Evolutionary conservation across 495 filamentous ascomycete species (phyloP), one percentile per base, ranked within the genome.

Genomic region (Xylaria telfairii): DNA sequence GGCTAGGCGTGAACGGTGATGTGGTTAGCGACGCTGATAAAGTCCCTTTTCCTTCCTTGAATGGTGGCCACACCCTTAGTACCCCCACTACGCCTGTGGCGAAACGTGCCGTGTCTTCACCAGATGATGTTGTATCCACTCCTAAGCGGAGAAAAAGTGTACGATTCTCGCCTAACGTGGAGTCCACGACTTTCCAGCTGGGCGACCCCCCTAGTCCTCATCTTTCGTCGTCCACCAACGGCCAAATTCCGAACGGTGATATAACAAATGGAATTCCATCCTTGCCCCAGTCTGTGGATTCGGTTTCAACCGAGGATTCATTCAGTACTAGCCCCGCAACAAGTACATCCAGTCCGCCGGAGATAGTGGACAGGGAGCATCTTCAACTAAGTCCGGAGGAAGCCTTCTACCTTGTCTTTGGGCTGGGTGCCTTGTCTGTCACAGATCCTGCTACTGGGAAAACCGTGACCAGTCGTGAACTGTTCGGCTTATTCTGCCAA

Each of bases 331-430:
- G 60, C 7, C 3, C 67, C 28, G 26, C 28, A n/a, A 37, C 59
- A 17, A 71, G 5, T 49, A 62, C 72, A 3, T 53, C 69, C 12
- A 28, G 9, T 4, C 3, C 26, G 21, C 59, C 46, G 15, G 76
- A 81, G 39, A 82, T 97, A 49, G 73, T 85, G 57, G 90, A 98
- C 76, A 89, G 94, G 81, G 96, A 99, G 72, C 94, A 97, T 75
- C 90, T 97, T 39, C 96, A 99, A 76, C 84, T 98, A 24, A 92
- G 91, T 9, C 87, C 90, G 3, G 95, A 97, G 77, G 96, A 99
- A 82, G 90, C 93, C 3, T 96, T 98, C 81, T 99, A 97, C 81
- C 87, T 99, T 5, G 83, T 84, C 15, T 99, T 95, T 77, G 90
- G 85, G 2, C 85, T 99, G 2, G 95, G 96, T 9, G 87, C 87